These are phyloP conservation scores for Thymus quinquecostatus DNA, from an alignment of 257 asterid genomes.

Conservation along the genomic window DNA sequence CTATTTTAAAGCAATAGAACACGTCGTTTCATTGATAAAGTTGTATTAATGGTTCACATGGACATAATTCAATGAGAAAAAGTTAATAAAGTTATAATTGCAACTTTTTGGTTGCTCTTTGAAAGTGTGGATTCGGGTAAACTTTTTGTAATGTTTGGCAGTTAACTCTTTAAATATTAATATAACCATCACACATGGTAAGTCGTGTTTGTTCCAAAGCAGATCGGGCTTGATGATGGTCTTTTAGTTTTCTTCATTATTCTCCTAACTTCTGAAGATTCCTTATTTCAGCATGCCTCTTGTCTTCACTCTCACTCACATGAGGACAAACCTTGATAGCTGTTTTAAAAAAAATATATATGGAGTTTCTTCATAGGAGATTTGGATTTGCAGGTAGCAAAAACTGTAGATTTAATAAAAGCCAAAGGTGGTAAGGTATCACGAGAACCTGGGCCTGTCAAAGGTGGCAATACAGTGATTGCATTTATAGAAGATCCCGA, in stretches of 20 bases:
- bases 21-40: too few species aligned
- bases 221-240: conserved; percentile 9
- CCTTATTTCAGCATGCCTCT: not conserved
- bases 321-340: not conserved
- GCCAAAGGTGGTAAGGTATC: conserved; percentile 97
- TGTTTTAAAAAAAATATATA: not conserved
- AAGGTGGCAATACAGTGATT: conserved; percentile 94
- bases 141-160: too few species aligned
- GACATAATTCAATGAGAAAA: too few species aligned
- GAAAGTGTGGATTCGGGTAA: too few species aligned
- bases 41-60: too few species aligned
- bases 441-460: conserved; percentile 97
- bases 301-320: not conserved
- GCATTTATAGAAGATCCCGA: conserved; percentile 98
- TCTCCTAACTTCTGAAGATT: not conserved
- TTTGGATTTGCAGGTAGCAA: conserved; percentile 57
- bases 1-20: too few species aligned
- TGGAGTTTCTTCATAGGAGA: conserved; percentile 2
- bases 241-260: not conserved
- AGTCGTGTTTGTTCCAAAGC: not conserved
- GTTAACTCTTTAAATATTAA: not conserved
- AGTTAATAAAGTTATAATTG: too few species aligned
- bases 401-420: conserved; percentile 86
- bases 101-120: too few species aligned
- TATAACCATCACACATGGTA: not conserved